Base-by-base conservation (phyloP, 148 eudicot species). In the Rhododendron molle region DNA sequence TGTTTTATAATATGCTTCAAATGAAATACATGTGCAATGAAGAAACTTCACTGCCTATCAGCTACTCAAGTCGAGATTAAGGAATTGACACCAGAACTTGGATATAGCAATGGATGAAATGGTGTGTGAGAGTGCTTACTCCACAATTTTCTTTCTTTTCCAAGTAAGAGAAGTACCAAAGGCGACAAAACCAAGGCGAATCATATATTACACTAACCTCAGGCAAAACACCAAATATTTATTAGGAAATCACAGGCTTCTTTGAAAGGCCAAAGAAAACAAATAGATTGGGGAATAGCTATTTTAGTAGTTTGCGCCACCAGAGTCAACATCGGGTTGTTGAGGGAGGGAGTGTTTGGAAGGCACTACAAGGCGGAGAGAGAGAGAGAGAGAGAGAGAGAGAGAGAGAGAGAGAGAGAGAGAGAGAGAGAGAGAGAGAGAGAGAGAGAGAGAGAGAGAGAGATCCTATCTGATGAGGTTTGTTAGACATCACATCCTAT, bases 1-100 rank as follows among this genome's bases (percentile, higher is more conserved):
- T 28, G 26, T 3, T 47, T 30, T 80, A 83, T 86, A 83, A 82
- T 81, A 79, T 85, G 84, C 26, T 80, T 87, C 83, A 77, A 67
- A 82, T 50, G 58, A 83, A 86, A 85, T 44, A 34, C 3, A 81
- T 46, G 79, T 26, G 49, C 78, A 69, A 44, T n/a, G 4, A 58
- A 40, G 77, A 36, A 8, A 65, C 46, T 43, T 72, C 28, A 81
- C 16, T 72, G 56, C 14, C n/a, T 34, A 78, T 72, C 50, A 78
- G 47, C 49, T 54, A 86, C 78, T 86, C 81, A 81, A 83, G 43
- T 73, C 50, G 40, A 86, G 80, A 36, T 60, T 32, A 80, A 60
- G 58, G 49, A 60, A 58, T 26, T 18, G 78, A 21, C 86, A 62
- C 23, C 81, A 58, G 73, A 47, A 62, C n/a, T 62, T 67, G 46